Evolutionary conservation across 2,329 filamentous ascomycete species (phyloP).

Genomic region (Trichophyton simii): DNA sequence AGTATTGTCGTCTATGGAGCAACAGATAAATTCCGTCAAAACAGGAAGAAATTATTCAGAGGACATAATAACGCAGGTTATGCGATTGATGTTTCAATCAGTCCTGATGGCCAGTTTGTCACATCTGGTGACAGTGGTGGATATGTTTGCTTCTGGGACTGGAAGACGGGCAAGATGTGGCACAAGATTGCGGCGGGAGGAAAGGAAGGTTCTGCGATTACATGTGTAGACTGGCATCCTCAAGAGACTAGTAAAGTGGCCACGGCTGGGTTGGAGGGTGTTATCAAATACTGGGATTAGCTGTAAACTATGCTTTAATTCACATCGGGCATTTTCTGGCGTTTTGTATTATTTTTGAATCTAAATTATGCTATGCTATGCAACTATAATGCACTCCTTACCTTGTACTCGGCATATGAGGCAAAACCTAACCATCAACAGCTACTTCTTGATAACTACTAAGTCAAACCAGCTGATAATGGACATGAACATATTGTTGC

Average conservation of each 20-base stretch:
- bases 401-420: no score
- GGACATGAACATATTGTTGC: background rate
- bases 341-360: background rate
- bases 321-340: background rate
- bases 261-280: constrained; percentile 77
- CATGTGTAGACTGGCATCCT: constrained; percentile 91
- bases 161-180: constrained; percentile 99
- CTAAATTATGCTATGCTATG: no score
- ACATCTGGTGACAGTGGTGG: constrained; percentile 77
- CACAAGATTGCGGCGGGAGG: constrained; percentile 72
- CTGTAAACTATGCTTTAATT: constrained; percentile 2
- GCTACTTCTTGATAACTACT: background rate
- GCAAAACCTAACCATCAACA: background rate
- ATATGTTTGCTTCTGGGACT: constrained; percentile 94
- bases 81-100: constrained; percentile 77
- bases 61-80: constrained; percentile 95
- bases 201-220: constrained; percentile 61
- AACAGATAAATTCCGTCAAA: constrained; percentile 91
- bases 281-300: constrained; percentile 89
- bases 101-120: constrained; percentile 84
- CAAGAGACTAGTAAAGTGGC: constrained; percentile 91
- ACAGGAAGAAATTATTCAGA: constrained; percentile 90
- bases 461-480: background rate
- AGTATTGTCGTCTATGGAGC: constrained; percentile 92
- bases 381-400: background rate